Evolutionary conservation across 2,329 filamentous ascomycete genomes (phyloP).

Genomic region (Aspergillus fumigatus): DNA sequence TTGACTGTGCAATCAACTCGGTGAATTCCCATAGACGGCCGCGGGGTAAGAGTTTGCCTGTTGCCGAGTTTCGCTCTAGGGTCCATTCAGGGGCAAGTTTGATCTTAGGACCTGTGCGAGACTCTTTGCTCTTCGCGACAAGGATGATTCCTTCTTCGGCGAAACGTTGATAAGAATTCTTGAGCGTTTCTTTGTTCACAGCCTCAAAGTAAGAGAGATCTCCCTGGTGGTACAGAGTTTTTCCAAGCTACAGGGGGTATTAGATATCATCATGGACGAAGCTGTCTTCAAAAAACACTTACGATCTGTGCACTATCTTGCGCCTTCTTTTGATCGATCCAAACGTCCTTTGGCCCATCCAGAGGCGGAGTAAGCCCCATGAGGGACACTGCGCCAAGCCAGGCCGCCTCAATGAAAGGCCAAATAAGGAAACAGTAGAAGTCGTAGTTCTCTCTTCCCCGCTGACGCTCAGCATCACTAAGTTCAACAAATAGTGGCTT

Average conservation of each 20-base stretch:
- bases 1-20: constrained; percentile 74
- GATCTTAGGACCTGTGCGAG: constrained; percentile 42
- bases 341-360: constrained; percentile 57
- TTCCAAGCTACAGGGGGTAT: constrained; percentile 63
- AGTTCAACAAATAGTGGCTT: constrained; percentile 67
- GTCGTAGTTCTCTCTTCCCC: constrained; percentile 89
- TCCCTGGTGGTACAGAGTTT: constrained; percentile 95
- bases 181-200: constrained; percentile 95
- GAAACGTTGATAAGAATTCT: constrained; percentile 84
- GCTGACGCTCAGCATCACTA: constrained; percentile 67
- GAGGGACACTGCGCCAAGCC: constrained; percentile 84
- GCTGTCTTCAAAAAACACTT: constrained; percentile 28
- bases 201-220: constrained; percentile 97
- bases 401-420: constrained; percentile 94
- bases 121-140: constrained; percentile 63
- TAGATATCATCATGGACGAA: not conserved
- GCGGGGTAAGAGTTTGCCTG: constrained; percentile 59
- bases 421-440: constrained; percentile 99
- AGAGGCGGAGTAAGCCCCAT: constrained; percentile 77
- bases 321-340: constrained; percentile 72
- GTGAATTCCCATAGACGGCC: constrained; percentile 89
- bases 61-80: constrained; percentile 59
- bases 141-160: constrained; percentile 86
- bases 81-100: constrained; percentile 71
- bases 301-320: constrained; percentile 79